These are phyloP conservation scores for Venturia aucupariae DNA, from an alignment of 2,329 filamentous ascomycete species.

Conservation along the genomic window DNA sequence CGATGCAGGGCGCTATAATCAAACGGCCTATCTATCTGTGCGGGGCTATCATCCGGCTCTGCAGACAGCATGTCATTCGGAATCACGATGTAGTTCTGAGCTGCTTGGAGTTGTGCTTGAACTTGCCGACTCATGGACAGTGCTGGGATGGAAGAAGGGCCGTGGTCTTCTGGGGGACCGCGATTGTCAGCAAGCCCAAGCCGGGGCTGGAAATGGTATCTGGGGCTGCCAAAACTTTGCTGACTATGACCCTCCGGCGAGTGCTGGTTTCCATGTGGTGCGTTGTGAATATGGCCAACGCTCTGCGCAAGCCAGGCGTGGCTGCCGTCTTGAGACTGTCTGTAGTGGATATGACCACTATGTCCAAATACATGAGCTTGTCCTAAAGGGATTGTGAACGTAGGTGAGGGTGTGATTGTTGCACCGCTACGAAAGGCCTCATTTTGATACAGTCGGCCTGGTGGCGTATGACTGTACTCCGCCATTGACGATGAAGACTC, in stretches of 20 bases:
- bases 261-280: background rate
- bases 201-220: background rate
- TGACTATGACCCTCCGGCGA: background rate
- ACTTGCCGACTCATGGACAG: background rate
- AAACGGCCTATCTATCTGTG: background rate
- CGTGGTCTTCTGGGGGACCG: background rate
- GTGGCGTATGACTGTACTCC: background rate
- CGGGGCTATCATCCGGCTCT: constrained; percentile 3
- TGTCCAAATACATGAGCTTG: constrained; percentile 1
- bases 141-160: background rate
- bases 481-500: background rate
- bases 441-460: background rate
- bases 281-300: background rate
- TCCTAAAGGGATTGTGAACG: background rate
- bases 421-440: background rate
- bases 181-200: background rate
- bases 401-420: background rate
- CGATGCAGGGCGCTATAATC: background rate
- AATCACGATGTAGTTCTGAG: background rate
- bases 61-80: background rate
- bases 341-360: background rate
- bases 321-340: background rate
- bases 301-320: background rate
- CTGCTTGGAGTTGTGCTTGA: background rate
- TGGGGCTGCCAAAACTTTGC: background rate